Evolutionary conservation across 2,329 filamentous ascomycete genomes (phyloP).

Genomic region (Ceratocystis cacaofunesta): DNA sequence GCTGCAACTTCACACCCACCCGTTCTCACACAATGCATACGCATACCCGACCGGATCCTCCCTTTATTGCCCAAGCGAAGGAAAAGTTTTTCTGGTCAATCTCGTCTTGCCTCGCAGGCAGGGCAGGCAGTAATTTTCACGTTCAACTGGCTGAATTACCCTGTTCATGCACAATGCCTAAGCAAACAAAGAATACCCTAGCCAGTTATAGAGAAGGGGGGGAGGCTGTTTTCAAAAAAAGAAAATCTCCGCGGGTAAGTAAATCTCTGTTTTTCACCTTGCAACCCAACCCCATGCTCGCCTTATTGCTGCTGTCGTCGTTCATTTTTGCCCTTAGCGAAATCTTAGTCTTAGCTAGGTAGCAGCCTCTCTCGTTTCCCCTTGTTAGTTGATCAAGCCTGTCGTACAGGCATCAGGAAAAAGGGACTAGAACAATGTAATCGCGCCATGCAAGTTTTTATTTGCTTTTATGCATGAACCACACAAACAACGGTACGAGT

Average conservation of each 20-base stretch:
- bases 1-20: no score
- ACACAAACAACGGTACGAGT: neutral
- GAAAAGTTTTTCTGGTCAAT: neutral
- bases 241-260: neutral
- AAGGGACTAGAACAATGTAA: neutral
- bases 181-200: neutral
- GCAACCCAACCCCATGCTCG: neutral
- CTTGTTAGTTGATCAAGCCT: neutral
- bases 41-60: neutral
- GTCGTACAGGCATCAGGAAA: neutral
- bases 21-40: neutral
- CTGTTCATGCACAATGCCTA: no score
- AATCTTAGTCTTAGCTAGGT: no score
- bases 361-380: no score
- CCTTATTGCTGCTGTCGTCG: neutral
- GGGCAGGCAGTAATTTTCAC: neutral
- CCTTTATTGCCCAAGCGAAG: neutral
- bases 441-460: neutral
- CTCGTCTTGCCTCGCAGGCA: neutral
- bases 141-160: no score
- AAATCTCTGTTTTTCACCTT: neutral
- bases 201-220: neutral
- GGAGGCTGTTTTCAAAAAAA: neutral
- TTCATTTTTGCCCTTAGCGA: neutral
- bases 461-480: neutral